Percentiles rank a stretch among this genome's conserved stretches.
phyloP scores from a whole-genome alignment of 768 basidiomycete species.

The Dentipellis sp. region DNA sequence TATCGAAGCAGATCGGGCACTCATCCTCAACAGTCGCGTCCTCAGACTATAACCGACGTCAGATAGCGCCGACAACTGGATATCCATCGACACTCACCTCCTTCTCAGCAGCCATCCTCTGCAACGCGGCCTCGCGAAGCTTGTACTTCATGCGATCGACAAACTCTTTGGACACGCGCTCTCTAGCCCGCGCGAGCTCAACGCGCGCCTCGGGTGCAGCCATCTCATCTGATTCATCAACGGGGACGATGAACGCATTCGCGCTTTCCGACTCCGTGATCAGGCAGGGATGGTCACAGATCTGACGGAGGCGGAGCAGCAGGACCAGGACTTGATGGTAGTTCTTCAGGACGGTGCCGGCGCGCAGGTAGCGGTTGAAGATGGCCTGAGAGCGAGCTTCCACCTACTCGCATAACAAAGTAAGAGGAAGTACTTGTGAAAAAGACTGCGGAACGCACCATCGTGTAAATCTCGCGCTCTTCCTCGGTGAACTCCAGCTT shows the following conservation, averaged over 20 bases:
- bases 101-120: slow-evolving; percentile 45
- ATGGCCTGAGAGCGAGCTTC: slow-evolving; percentile 44
- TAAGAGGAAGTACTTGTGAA: not conserved
- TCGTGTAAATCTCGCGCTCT: slow-evolving; percentile 55
- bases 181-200: slow-evolving; percentile 36
- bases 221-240: slow-evolving; percentile 27
- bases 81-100: slow-evolving; percentile 23
- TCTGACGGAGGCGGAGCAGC: slow-evolving; percentile 49
- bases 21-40: slow-evolving; percentile 43
- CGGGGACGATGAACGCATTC: slow-evolving; percentile 32
- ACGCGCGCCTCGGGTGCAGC: slow-evolving; percentile 22
- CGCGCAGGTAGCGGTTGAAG: slow-evolving; percentile 54
- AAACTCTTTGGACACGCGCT: slow-evolving; percentile 36
- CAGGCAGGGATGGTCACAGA: slow-evolving; percentile 60
- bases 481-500: slow-evolving; percentile 50
- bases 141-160: slow-evolving; percentile 39
- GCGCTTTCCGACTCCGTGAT: slow-evolving; percentile 41
- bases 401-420: slow-evolving; percentile 23
- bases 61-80: not conserved
- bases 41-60: slow-evolving; percentile 26
- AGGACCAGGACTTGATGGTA: slow-evolving; percentile 45
- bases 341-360: slow-evolving; percentile 67
- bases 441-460: slow-evolving; percentile 22
- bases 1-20: slow-evolving; percentile 63
- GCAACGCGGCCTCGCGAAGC: slow-evolving; percentile 31